Conservation (phyloP, 441 rosid species). For the Manihot esculenta region DNA sequence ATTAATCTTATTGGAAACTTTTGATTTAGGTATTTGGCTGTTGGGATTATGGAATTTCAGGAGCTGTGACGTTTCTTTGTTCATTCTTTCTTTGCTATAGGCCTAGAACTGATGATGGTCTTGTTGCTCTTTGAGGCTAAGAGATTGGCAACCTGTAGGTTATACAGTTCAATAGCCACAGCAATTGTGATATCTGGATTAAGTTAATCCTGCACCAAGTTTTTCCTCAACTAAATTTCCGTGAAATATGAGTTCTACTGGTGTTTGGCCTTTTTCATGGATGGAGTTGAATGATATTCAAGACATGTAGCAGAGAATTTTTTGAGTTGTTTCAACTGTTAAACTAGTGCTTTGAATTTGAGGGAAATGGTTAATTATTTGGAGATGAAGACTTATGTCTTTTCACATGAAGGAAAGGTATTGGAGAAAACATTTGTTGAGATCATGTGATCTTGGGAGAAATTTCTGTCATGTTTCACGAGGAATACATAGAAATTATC, state of each 20-base stretch:
- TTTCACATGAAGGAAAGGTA: neutral
- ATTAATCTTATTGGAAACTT: too few relatives aligned
- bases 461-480: too few relatives aligned
- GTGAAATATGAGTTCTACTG: too few relatives aligned
- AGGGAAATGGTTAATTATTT: neutral
- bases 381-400: neutral
- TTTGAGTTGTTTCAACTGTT: constrained; percentile 5
- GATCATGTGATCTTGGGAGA: neutral
- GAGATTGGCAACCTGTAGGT: too few relatives aligned
- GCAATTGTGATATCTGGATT: neutral
- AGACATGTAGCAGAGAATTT: neutral
- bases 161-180: neutral
- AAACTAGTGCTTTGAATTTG: neutral
- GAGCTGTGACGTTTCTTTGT: neutral
- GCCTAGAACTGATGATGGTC: neutral
- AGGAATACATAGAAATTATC: neutral
- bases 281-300: neutral
- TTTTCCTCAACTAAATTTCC: too few relatives aligned
- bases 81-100: too few relatives aligned
- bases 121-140: too few relatives aligned
- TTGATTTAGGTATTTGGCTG: neutral
- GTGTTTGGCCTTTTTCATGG: neutral
- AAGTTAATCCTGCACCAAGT: too few relatives aligned
- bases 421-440: neutral
- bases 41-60: neutral